Base-by-base conservation (phyloP, 345 rosid species). In the Isatis tinctoria region DNA sequence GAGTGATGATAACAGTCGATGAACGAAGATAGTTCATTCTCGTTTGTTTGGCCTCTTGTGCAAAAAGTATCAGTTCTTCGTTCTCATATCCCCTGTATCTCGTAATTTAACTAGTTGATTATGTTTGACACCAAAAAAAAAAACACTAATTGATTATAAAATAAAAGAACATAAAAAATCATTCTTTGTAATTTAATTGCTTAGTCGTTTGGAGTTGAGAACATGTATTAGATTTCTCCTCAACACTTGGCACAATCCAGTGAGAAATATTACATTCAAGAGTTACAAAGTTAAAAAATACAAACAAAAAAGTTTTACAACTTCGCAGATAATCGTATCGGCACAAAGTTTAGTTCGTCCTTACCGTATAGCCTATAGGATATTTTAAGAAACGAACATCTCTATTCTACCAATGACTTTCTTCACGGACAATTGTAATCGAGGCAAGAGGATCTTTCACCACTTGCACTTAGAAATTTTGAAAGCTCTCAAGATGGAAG, bases 1-100 rank as follows among this genome's bases (percentile, higher is more conserved):
- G 86, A 81, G 80, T n/a, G 64, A 77, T 76, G 70, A 40, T 75
- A 26, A 54, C 4, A 67, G 10, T 41, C 43, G 53, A 20, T 62
- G 39, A 76, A 51, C n/a, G 11, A 52, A 11, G 10, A 14, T 18
- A 9, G 0, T 8, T 4, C 12, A 4, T 0, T 4, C 22, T 33
- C 28, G 24, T 33, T 1, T 63, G 59, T 24, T 59, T 33, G 13
- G 12, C 32, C 13, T 66, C 13, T 40, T 16, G 30, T 24, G 65
- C 18, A 54, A 2, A 57, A 4, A 32, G 16, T 18, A 53, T 3
- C 2, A 54, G 7, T n/a, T 56, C 13, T 30, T 3, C 3, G 1
- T 56, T 57, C 22, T 4, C 24, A 4, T 17, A 16, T 44, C 32
- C n/a, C 32, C 2, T 11, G 6, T 8, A 4, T 51, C 24, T 51